These are phyloP conservation scores for Cryptococcus amylolentus DNA, from an alignment of 1,284 basidiomycete genomes.

Conservation along the genomic window DNA sequence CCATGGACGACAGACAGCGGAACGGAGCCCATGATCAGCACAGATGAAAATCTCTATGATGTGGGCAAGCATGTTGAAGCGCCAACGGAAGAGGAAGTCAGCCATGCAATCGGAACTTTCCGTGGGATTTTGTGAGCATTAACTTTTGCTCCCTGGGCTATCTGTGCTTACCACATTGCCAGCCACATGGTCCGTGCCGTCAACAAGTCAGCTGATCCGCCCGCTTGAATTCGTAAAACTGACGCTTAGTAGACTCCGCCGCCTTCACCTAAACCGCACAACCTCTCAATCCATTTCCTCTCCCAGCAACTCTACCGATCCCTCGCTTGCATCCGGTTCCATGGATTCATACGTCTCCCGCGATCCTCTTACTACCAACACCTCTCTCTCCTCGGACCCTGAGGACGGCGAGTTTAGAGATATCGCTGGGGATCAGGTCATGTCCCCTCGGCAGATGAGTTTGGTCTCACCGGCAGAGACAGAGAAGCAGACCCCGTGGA, in stretches of 20 bases:
- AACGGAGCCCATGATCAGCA: slow-evolving; percentile 42
- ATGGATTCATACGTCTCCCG: slow-evolving; percentile 44
- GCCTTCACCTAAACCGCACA: slow-evolving; percentile 22
- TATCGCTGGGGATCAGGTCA: slow-evolving; percentile 6
- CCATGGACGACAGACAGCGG: slow-evolving; percentile 49
- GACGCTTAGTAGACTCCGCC: slow-evolving; percentile 19
- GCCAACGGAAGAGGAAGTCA: slow-evolving; percentile 49
- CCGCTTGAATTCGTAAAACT: slow-evolving; percentile 3
- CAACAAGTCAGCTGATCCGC: slow-evolving; percentile 34
- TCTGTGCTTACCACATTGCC: slow-evolving; percentile 1
- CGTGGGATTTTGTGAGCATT: slow-evolving; percentile 43
- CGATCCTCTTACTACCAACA: slow-evolving; percentile 11
- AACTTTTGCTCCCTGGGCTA: neutral
- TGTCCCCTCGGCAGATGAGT: slow-evolving; percentile 16
- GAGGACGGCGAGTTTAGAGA: slow-evolving; percentile 7
- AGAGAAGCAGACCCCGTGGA: slow-evolving; percentile 25
- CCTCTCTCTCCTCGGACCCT: slow-evolving; percentile 18
- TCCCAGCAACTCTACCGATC: slow-evolving; percentile 15
- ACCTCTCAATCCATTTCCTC: slow-evolving; percentile 9
- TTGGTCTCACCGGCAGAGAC: slow-evolving; percentile 14
- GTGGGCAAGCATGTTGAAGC: slow-evolving; percentile 49
- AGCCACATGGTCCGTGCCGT: slow-evolving; percentile 49
- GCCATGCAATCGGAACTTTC: slow-evolving; percentile 43
- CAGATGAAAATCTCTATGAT: slow-evolving; percentile 49
- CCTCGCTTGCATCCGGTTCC: slow-evolving; percentile 28